A percentile compares a stretch with the other conserved stretches of the same genome.
These are phyloP conservation scores for Phytopythium ostracodes DNA, from an alignment of 352 stramenopile species.

Conservation along the genomic window DNA sequence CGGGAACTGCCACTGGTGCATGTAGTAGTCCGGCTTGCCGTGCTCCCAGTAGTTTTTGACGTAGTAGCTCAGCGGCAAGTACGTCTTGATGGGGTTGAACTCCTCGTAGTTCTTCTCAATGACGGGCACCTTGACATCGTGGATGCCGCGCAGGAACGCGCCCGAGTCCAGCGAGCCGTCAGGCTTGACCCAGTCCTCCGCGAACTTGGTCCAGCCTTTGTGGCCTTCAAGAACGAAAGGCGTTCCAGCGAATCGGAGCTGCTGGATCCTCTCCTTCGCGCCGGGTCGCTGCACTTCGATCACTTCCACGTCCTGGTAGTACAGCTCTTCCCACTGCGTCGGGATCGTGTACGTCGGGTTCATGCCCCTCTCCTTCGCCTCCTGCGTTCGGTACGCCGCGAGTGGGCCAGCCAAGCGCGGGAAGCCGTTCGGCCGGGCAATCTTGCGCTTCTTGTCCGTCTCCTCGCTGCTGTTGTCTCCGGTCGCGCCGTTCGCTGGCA, in stretches of 20 bases:
- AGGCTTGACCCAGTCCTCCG: slow-evolving; percentile 54
- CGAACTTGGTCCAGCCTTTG: slow-evolving; percentile 61
- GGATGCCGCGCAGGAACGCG: slow-evolving; percentile 61
- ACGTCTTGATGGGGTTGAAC: slow-evolving; percentile 70
- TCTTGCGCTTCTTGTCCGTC: slow-evolving; percentile 13
- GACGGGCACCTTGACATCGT: slow-evolving; percentile 76
- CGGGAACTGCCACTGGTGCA: slow-evolving; percentile 96
- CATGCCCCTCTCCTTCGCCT: slow-evolving; percentile 25
- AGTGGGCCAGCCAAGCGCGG: neutral
- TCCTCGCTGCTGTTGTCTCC: slow-evolving; percentile 2
- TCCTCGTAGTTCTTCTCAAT: slow-evolving; percentile 80
- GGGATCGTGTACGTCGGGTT: slow-evolving; percentile 65
- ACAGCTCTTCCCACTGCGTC: slow-evolving; percentile 68
- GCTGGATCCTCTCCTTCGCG: slow-evolving; percentile 53
- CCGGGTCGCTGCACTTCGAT: slow-evolving; percentile 57
- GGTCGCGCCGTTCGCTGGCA: slow-evolving; percentile 4
- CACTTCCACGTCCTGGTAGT: slow-evolving; percentile 55
- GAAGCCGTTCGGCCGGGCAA: neutral
- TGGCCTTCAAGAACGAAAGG: slow-evolving; percentile 72
- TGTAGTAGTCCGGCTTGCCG: slow-evolving; percentile 82
- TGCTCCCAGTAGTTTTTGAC: slow-evolving; percentile 82
- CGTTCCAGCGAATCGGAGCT: slow-evolving; percentile 60
- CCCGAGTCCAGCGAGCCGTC: slow-evolving; percentile 50
- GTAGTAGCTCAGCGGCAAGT: slow-evolving; percentile 65
- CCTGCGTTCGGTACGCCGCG: slow-evolving; percentile 21